Conservation (phyloP, 495 filamentous ascomycete genomes). For the Baudoinia panamericana region DNA sequence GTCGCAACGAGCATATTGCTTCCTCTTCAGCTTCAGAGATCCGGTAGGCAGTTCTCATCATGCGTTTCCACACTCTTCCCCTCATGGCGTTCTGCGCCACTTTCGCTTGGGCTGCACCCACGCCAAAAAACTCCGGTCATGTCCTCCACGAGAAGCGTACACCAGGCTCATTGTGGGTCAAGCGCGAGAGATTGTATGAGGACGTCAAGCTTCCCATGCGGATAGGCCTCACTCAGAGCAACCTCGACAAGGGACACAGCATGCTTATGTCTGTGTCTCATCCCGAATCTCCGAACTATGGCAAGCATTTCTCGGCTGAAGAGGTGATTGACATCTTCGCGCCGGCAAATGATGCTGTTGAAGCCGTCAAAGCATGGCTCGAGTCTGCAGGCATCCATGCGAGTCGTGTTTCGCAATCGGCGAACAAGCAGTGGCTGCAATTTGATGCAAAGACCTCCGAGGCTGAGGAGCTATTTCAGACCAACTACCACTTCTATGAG, state of each 20-base stretch:
- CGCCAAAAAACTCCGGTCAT: constrained; percentile 1
- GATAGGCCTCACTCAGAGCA: constrained; percentile 17
- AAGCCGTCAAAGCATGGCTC: constrained; percentile 58
- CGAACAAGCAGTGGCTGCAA: constrained; percentile 22
- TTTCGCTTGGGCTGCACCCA: too few relatives aligned
- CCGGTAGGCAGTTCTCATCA: too few relatives aligned
- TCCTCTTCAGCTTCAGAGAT: too few relatives aligned
- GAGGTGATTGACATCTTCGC: constrained; percentile 42
- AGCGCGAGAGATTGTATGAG: constrained; percentile 1
- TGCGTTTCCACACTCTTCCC: background rate
- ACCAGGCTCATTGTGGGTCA: constrained; percentile 5
- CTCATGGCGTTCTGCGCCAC: too few relatives aligned
- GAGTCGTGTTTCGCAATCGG: constrained; percentile 9
- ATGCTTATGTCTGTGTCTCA: constrained; percentile 16
- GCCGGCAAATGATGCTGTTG: constrained; percentile 96
- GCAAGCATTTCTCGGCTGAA: constrained; percentile 20
- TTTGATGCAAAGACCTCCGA: constrained; percentile 15
- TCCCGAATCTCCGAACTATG: constrained; percentile 20
- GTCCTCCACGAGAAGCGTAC: constrained; percentile 16
- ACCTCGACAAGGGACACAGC: constrained; percentile 14
- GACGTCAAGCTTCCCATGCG: constrained; percentile 14
- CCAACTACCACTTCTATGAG: constrained; percentile 17
- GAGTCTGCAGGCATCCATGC: constrained; percentile 9
- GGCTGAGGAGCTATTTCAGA: constrained; percentile 12
- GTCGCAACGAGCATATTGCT: too few relatives aligned